These are phyloP conservation scores for Triticum timopheevii DNA, from an alignment of 176 grass and related monocot genomes.

Conservation along the genomic window DNA sequence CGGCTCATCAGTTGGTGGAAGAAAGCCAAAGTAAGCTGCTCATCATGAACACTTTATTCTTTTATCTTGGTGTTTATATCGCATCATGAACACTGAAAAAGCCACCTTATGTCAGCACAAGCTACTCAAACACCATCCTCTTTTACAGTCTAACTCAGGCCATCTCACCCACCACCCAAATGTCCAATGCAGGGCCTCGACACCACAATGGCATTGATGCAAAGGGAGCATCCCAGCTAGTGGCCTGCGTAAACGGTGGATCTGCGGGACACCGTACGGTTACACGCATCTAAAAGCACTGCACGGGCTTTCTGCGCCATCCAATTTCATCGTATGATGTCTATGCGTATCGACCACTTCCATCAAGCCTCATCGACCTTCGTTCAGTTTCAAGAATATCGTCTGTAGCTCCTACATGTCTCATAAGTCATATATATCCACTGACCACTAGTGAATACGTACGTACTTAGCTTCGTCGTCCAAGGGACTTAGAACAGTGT, in stretches of 20 bases:
- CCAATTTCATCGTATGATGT: background rate
- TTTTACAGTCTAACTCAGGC: background rate
- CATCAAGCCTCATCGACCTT: background rate
- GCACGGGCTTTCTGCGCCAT: background rate
- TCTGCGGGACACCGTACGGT: background rate
- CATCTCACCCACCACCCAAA: conserved; percentile 9
- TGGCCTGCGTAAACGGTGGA: background rate
- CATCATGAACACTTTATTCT: conserved; percentile 2
- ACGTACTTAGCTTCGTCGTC: background rate
- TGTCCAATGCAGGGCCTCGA: conserved; percentile 29
- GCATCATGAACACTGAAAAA: conserved; percentile 27
- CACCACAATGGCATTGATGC: conserved; percentile 46
- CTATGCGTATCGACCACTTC: background rate
- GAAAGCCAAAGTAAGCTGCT: conserved; percentile 69
- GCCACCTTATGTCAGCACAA: background rate
- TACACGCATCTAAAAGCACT: background rate
- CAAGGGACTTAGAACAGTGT: conserved; percentile 39
- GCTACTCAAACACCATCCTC: background rate
- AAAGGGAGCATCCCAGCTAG: background rate
- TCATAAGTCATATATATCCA: conserved; percentile 15
- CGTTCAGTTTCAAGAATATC: conserved; percentile 5
- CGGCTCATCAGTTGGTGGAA: conserved; percentile 37
- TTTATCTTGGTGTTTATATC: background rate
- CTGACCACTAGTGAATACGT: background rate
- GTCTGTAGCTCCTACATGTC: conserved; percentile 13